Evolutionary conservation across 345 rosid genomes (phyloP).

Genomic region (Conringia planisiliqua): DNA sequence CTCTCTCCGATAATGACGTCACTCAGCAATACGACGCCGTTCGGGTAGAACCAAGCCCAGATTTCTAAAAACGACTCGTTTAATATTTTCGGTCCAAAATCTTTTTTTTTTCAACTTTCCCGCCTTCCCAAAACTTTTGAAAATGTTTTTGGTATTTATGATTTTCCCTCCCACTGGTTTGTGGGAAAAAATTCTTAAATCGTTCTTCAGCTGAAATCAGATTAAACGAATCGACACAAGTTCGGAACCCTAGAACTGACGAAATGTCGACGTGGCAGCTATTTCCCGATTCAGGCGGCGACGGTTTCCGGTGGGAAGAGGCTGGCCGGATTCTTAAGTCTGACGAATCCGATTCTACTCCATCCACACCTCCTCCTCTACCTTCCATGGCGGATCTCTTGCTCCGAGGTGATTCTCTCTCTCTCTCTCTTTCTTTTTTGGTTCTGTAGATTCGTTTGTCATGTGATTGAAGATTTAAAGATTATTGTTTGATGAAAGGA

Average conservation of each 20-base stretch:
- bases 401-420: constrained; percentile 47
- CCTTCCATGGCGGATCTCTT: constrained; percentile 70
- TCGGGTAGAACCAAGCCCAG: background rate
- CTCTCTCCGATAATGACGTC: background rate
- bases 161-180: background rate
- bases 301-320: constrained; percentile 55
- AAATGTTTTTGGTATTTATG: background rate
- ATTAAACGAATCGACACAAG: background rate
- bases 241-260: constrained; percentile 4
- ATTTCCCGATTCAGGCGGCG: constrained; percentile 48
- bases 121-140: background rate
- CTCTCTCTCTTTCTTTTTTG: too few species aligned
- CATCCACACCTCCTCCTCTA: constrained; percentile 35
- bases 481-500: constrained; percentile 23
- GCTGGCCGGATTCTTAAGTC: constrained; percentile 33
- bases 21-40: too few species aligned
- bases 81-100: background rate
- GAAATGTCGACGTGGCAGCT: constrained; percentile 77
- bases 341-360: constrained; percentile 21
- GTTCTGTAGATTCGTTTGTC: background rate
- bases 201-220: background rate
- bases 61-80: background rate
- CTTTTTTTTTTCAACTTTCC: constrained; percentile 1
- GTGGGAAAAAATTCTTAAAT: background rate
- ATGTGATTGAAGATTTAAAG: background rate